Evolutionary conservation across 1,284 basidiomycete species (phyloP).

Genomic region (Wolfiporia cocos): DNA sequence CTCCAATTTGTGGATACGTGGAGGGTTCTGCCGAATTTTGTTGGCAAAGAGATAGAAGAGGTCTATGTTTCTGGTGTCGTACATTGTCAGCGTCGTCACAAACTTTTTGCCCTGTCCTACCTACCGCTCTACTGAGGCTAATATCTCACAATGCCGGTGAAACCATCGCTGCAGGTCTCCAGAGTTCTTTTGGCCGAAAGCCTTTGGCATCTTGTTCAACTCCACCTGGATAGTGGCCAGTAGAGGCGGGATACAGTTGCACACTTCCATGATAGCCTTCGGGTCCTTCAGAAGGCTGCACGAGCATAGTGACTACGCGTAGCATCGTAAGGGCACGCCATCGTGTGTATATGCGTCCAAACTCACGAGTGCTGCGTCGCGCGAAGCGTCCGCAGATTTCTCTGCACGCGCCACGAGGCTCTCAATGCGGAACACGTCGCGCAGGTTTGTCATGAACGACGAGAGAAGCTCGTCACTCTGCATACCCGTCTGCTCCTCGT

Average conservation of each 20-base stretch:
- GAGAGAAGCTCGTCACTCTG: slow-evolving; percentile 1
- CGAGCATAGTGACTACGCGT: slow-evolving; percentile 15
- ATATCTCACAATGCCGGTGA: slow-evolving; percentile 15
- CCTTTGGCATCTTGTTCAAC: slow-evolving; percentile 14
- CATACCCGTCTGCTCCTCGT: slow-evolving; percentile 3
- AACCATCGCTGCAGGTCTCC: slow-evolving; percentile 16
- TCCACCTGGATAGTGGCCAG: slow-evolving; percentile 13
- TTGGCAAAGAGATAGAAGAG: slow-evolving; percentile 17
- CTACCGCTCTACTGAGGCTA: slow-evolving; percentile 16
- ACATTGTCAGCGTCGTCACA: background rate
- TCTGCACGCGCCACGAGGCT: slow-evolving; percentile 13
- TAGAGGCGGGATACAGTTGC: slow-evolving; percentile 10
- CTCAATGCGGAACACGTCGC: slow-evolving; percentile 11
- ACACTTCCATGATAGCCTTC: slow-evolving; percentile 12
- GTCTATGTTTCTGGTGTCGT: slow-evolving; percentile 13
- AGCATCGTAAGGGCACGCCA: background rate
- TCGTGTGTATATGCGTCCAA: background rate
- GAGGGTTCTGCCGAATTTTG: slow-evolving; percentile 14
- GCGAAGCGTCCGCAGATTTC: slow-evolving; percentile 14
- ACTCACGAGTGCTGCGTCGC: slow-evolving; percentile 17
- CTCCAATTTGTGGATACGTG: slow-evolving; percentile 21
- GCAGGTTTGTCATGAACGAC: slow-evolving; percentile 10
- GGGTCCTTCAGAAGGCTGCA: slow-evolving; percentile 17
- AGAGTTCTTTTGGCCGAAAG: slow-evolving; percentile 8
- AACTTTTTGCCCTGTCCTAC: background rate